Evolutionary conservation across 345 rosid species (phyloP).

Genomic region (Ceriops decandra): DNA sequence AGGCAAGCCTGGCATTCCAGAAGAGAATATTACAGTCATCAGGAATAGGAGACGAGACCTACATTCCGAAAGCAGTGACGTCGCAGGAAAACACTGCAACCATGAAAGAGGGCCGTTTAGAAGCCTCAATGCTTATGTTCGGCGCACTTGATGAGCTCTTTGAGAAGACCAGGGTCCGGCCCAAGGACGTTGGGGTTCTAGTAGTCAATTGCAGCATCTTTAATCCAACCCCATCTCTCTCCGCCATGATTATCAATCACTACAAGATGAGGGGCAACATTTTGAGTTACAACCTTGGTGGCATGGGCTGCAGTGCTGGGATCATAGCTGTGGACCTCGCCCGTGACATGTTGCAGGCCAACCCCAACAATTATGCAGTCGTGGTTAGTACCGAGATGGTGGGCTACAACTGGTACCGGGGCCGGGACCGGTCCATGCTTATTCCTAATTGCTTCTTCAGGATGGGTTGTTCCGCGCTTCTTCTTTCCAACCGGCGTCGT

Average conservation of each 20-base stretch:
- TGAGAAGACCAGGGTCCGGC: slow-evolving; percentile 68
- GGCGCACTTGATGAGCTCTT: slow-evolving; percentile 89
- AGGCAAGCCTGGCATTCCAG: slow-evolving; percentile 56
- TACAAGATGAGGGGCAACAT: slow-evolving; percentile 95
- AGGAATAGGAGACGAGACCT: slow-evolving; percentile 84
- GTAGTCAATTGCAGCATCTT: slow-evolving; percentile 94
- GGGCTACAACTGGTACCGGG: slow-evolving; percentile 85
- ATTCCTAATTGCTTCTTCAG: slow-evolving; percentile 84
- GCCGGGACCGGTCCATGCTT: slow-evolving; percentile 73
- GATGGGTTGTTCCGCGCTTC: slow-evolving; percentile 87
- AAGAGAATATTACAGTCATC: slow-evolving; percentile 63
- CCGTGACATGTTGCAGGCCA: slow-evolving; percentile 89
- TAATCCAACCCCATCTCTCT: slow-evolving; percentile 89
- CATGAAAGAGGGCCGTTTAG: slow-evolving; percentile 83
- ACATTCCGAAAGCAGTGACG: slow-evolving; percentile 58
- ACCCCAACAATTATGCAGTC: slow-evolving; percentile 69
- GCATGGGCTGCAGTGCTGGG: slow-evolving; percentile 97
- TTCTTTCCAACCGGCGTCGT: slow-evolving; percentile 74
- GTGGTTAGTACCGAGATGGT: slow-evolving; percentile 96
- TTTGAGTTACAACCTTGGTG: slow-evolving; percentile 86
- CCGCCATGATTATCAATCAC: slow-evolving; percentile 90
- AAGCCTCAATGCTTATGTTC: slow-evolving; percentile 76
- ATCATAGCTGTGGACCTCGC: slow-evolving; percentile 79
- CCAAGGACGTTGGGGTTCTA: slow-evolving; percentile 82
- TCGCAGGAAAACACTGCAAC: slow-evolving; percentile 54